A percentile compares a stretch with the other conserved stretches of the same genome.
Conservation (phyloP, 208 protist species). For the Leishmania gerbilli region DNA sequence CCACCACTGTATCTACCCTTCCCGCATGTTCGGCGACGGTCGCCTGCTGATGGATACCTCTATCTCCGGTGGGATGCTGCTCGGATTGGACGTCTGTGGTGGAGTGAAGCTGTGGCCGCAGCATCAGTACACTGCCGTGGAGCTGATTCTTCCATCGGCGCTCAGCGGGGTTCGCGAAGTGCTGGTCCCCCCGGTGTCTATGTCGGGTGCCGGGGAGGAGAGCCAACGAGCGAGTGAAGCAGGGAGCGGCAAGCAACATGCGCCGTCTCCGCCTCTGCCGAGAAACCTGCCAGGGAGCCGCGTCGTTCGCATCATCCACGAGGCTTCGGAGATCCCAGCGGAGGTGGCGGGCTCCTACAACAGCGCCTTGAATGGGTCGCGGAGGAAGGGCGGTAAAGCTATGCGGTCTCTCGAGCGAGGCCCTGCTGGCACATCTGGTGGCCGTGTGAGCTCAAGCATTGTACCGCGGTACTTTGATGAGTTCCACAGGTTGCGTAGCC, state of each 20-base stretch:
- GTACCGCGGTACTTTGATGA: constrained; percentile 32
- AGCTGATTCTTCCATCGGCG: constrained; percentile 61
- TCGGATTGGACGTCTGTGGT: constrained; percentile 77
- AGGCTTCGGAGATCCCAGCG: constrained; percentile 22
- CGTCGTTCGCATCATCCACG: constrained; percentile 21
- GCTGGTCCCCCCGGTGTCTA: constrained; percentile 2
- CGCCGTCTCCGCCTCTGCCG: background rate
- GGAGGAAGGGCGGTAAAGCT: background rate
- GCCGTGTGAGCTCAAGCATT: constrained; percentile 1
- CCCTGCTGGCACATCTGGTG: background rate
- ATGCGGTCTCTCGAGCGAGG: background rate
- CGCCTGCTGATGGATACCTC: constrained; percentile 69
- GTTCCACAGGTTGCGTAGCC: constrained; percentile 8
- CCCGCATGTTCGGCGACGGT: constrained; percentile 65
- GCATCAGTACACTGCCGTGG: constrained; percentile 70
- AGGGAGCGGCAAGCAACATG: background rate
- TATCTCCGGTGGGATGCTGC: constrained; percentile 53
- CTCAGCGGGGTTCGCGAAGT: constrained; percentile 31
- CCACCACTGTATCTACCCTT: constrained; percentile 81
- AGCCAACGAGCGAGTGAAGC: background rate
- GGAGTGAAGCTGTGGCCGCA: constrained; percentile 74
- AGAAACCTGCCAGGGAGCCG: background rate
- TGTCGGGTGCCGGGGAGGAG: background rate
- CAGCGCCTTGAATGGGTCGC: background rate
- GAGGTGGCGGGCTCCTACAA: constrained; percentile 13